Percentiles rank a stretch among this genome's conserved stretches.
Evolutionary conservation across 1,284 basidiomycete species (phyloP).

Genomic region (Cerioporus squamosus): DNA sequence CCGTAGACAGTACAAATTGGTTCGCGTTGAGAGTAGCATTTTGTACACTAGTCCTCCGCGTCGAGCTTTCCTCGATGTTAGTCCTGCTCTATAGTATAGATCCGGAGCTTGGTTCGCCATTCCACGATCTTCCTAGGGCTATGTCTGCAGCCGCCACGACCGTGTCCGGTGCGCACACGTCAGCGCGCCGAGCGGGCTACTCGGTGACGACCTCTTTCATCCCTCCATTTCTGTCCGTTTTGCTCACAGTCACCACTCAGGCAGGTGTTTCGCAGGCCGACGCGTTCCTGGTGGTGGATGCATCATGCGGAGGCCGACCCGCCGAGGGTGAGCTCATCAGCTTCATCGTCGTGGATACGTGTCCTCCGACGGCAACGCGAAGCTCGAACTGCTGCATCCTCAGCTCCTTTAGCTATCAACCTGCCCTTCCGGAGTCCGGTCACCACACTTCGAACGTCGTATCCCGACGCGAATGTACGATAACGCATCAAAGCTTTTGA

Average conservation of each 20-base stretch:
- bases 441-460: too few species aligned
- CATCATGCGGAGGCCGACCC: too few species aligned
- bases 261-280: not conserved
- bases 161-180: not conserved
- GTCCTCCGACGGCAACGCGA: too few species aligned
- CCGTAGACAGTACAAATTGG: conserved; percentile 15
- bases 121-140: not conserved
- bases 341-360: too few species aligned
- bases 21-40: conserved; percentile 4
- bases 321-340: too few species aligned
- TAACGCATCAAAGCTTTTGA: too few species aligned
- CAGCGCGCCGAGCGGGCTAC: not conserved
- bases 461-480: too few species aligned
- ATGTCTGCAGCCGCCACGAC: too few species aligned
- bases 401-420: too few species aligned
- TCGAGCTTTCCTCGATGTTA: conserved; percentile 18
- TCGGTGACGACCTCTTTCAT: not conserved
- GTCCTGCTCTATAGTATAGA: conserved; percentile 18
- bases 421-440: too few species aligned
- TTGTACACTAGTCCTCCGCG: conserved; percentile 27
- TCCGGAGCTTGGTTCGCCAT: not conserved
- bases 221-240: not conserved
- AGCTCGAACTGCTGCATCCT: too few species aligned
- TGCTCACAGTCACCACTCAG: not conserved
- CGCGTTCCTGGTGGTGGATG: not conserved